phyloP scores from a whole-genome alignment of 768 basidiomycete species.

The Panaeolus cyanescens region DNA sequence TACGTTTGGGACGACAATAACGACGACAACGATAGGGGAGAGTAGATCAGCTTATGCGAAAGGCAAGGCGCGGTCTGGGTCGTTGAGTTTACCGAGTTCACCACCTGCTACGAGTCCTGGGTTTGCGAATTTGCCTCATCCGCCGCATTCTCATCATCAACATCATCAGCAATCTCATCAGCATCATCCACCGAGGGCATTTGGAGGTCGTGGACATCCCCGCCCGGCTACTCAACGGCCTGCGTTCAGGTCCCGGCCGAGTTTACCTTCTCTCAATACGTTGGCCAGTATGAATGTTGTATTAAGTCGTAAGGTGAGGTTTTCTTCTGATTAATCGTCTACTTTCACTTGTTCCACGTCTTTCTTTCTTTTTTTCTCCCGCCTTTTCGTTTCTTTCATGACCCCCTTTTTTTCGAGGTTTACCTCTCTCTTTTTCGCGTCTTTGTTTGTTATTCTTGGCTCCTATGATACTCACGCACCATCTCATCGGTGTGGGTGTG shows the following conservation, averaged over 20 bases:
- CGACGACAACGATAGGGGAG: slow-evolving; percentile 14
- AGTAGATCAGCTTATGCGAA: not conserved
- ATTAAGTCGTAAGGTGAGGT: slow-evolving; percentile 45
- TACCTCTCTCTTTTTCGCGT: slow-evolving; percentile 8
- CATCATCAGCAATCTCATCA: slow-evolving; percentile 4
- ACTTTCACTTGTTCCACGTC: not conserved
- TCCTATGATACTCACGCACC: too few species aligned
- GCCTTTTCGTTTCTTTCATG: slow-evolving; percentile 3
- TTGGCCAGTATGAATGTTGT: slow-evolving; percentile 52
- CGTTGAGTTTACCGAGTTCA: not conserved
- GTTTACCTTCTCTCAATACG: slow-evolving; percentile 50
- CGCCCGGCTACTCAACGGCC: slow-evolving; percentile 48
- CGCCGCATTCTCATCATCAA: slow-evolving; percentile 5
- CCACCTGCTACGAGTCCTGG: not conserved
- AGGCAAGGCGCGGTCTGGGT: not conserved
- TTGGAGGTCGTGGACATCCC: slow-evolving; percentile 17
- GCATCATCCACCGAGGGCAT: slow-evolving; percentile 6
- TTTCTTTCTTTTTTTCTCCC: not conserved
- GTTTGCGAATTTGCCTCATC: not conserved
- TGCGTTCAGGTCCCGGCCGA: slow-evolving; percentile 49
- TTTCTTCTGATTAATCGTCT: slow-evolving; percentile 3
- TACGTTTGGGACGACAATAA: too few species aligned
- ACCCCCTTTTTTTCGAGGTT: not conserved
- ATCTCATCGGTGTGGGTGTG: too few species aligned
- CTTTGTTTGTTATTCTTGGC: too few species aligned